Conservation (phyloP, 192 early-diverging fungal species). For the Podila horticola region DNA sequence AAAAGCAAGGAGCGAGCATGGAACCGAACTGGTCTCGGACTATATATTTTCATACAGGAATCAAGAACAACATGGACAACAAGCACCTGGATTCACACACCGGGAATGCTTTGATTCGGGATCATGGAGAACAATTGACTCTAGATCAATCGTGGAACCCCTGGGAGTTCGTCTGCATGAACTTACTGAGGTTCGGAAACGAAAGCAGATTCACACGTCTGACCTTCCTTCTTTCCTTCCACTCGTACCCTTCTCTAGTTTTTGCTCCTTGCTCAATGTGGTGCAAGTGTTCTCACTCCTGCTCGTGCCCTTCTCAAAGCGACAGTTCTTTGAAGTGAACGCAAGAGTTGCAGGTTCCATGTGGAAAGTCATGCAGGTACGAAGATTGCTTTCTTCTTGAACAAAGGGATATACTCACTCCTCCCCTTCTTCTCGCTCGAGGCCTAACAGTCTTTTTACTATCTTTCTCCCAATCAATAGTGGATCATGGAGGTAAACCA, state of each 20-base stretch:
- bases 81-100: no score
- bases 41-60: no score
- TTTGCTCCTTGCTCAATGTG: slow-evolving; percentile 57
- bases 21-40: neutral
- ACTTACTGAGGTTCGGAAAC: no score
- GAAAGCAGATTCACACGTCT: neutral
- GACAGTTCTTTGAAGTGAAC: slow-evolving; percentile 62
- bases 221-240: slow-evolving; percentile 2
- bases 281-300: slow-evolving; percentile 61
- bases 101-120: no score
- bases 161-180: no score
- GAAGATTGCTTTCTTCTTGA: neutral
- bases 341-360: slow-evolving; percentile 56
- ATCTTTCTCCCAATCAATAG: slow-evolving; percentile 1
- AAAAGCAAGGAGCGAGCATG: neutral
- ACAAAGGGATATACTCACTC: neutral
- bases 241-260: slow-evolving; percentile 16
- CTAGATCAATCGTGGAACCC: no score
- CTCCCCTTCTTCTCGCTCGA: neutral
- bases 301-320: slow-evolving; percentile 57
- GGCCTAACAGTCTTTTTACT: neutral
- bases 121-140: no score
- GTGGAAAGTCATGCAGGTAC: slow-evolving; percentile 68
- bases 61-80: no score
- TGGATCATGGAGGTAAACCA: slow-evolving; percentile 48